These are phyloP conservation scores for Argentina anserina DNA, from an alignment of 306 rosid species.

Conservation along the genomic window DNA sequence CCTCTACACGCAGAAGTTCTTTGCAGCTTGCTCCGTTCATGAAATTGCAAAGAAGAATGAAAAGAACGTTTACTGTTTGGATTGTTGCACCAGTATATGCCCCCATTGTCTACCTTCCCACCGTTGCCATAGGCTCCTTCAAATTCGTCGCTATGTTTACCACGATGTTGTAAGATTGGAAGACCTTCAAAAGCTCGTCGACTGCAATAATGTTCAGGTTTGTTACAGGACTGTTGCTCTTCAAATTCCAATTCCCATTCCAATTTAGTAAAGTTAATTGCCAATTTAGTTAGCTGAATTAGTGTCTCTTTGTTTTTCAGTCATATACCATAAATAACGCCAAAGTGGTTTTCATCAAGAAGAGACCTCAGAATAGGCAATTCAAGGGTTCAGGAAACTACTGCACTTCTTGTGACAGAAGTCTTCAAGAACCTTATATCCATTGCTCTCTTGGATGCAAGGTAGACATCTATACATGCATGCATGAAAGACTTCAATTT, in stretches of 20 bases:
- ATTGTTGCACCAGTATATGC: conserved; percentile 89
- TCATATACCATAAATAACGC: conserved; percentile 93
- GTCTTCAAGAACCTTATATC: conserved; percentile 89
- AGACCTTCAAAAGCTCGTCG: conserved; percentile 92
- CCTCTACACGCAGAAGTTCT: conserved; percentile 71
- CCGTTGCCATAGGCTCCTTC: conserved; percentile 89
- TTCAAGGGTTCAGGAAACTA: conserved; percentile 94
- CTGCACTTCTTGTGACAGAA: conserved; percentile 92
- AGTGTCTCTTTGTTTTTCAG: conserved; percentile 25
- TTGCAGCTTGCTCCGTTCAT: conserved; percentile 69
- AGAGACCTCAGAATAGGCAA: conserved; percentile 94
- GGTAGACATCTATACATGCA: conserved; percentile 37
- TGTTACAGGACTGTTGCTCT: neutral
- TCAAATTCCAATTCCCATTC: neutral
- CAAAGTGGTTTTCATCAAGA: conserved; percentile 96
- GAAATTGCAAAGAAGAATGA: conserved; percentile 87
- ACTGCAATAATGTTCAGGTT: conserved; percentile 95
- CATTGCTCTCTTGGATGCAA: conserved; percentile 97
- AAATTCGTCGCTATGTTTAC: conserved; percentile 94
- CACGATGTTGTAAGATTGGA: conserved; percentile 90
- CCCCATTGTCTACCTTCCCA: conserved; percentile 91
- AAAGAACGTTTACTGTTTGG: conserved; percentile 89
- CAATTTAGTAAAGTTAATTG: neutral
- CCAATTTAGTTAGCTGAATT: neutral
- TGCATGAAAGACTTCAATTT: neutral